Conservation (phyloP, 805 yeast species). For the Citeromyces nyonsensis region DNA sequence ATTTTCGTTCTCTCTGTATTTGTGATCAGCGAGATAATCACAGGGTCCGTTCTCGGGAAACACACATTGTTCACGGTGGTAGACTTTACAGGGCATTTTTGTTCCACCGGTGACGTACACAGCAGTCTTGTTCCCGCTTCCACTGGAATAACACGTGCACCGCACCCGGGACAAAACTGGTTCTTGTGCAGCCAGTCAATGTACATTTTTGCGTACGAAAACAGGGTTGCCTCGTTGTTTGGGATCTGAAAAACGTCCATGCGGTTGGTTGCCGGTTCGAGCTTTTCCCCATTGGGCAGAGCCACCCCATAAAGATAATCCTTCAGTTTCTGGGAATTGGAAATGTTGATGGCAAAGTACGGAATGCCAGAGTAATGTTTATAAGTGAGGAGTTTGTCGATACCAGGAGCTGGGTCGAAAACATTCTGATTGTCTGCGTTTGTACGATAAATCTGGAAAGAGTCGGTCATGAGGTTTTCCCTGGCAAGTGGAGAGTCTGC, state of each 20-base stretch:
- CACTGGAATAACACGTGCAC: conserved; percentile 40
- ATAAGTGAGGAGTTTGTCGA: conserved; percentile 21
- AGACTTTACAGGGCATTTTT: conserved; percentile 21
- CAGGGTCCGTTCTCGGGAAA: conserved; percentile 89
- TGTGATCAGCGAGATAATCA: conserved; percentile 67
- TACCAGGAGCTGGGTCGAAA: conserved; percentile 4
- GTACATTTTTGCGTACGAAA: conserved; percentile 72
- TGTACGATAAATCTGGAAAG: conserved; percentile 4
- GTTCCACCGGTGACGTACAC: conserved; percentile 26
- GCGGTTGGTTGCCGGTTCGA: conserved; percentile 3
- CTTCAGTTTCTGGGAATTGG: conserved; percentile 11
- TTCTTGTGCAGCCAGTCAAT: conserved; percentile 73
- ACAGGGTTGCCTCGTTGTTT: conserved; percentile 42
- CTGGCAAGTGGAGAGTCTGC: conserved; percentile 3
- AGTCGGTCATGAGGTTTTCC: conserved; percentile 4
- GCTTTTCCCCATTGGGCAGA: neutral
- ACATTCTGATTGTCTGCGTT: neutral
- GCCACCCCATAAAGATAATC: conserved; percentile 4
- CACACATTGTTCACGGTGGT: conserved; percentile 55
- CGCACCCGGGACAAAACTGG: conserved; percentile 80
- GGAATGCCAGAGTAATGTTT: conserved; percentile 47
- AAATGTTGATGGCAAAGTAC: conserved; percentile 45
- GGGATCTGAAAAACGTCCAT: conserved; percentile 9
- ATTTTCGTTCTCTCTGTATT: conserved; percentile 43
- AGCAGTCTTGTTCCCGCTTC: conserved; percentile 51